Conservation (phyloP, 192 early-diverging fungal species). For the Spinellus fusiger region DNA sequence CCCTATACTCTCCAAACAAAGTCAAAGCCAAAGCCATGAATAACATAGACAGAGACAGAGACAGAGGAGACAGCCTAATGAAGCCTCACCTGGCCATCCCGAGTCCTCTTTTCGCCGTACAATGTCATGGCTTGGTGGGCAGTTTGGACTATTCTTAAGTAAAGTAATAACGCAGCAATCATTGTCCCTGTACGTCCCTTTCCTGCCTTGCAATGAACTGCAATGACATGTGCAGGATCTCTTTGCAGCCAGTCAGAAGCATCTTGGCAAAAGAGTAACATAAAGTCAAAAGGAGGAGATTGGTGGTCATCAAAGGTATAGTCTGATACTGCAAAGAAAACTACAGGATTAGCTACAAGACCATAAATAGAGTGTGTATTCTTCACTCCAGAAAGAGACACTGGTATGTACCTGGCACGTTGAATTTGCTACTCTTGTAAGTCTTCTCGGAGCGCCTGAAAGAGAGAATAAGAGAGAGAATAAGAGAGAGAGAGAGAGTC, state of each 20-base stretch:
- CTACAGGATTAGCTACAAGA: not conserved
- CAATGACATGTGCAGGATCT: slow-evolving; percentile 38
- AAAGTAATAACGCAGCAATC: slow-evolving; percentile 43
- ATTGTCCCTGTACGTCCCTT: slow-evolving; percentile 59
- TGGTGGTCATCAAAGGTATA: slow-evolving; percentile 54
- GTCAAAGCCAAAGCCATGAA: not conserved
- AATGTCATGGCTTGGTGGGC: slow-evolving; percentile 38
- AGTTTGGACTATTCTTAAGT: slow-evolving; percentile 18
- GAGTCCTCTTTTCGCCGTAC: slow-evolving; percentile 41
- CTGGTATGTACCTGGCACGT: slow-evolving; percentile 36
- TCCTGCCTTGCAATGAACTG: slow-evolving; percentile 62
- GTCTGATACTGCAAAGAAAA: slow-evolving; percentile 28
- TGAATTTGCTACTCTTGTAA: slow-evolving; percentile 41
- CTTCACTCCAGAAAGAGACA: no score
- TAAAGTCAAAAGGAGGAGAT: slow-evolving; percentile 40
- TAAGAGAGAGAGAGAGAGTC: not conserved
- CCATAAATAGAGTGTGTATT: not conserved
- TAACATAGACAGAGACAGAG: not conserved
- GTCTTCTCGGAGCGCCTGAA: slow-evolving; percentile 45
- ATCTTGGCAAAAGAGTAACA: slow-evolving; percentile 46
- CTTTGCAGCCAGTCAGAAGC: slow-evolving; percentile 39
- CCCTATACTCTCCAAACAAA: slow-evolving; percentile 19
- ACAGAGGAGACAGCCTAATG: not conserved
- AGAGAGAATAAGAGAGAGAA: no score
- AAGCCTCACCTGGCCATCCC: slow-evolving; percentile 36